Conservation (phyloP, 179 eudicot genomes). For the Gypsophila paniculata region DNA sequence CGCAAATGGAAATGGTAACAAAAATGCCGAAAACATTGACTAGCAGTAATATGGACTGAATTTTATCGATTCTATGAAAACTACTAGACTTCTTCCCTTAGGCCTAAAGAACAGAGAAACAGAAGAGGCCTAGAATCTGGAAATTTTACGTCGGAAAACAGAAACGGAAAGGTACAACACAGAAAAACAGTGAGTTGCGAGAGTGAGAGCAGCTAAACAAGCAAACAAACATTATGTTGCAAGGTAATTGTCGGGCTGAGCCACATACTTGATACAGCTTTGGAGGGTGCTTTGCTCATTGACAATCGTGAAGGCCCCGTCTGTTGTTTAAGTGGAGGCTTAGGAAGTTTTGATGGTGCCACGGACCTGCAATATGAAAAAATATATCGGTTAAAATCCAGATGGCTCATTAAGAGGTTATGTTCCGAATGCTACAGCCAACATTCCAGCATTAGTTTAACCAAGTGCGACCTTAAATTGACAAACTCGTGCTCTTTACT, state of each 20-base stretch:
- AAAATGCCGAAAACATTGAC: too few relatives aligned
- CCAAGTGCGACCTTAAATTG: background rate
- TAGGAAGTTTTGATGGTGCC: slow-evolving; percentile 57
- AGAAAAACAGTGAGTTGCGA: background rate
- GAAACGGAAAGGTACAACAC: background rate
- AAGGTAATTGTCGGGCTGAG: background rate
- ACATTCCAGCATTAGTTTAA: too few relatives aligned
- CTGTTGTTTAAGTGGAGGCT: slow-evolving; percentile 52
- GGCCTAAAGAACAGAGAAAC: too few relatives aligned
- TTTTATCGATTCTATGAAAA: too few relatives aligned
- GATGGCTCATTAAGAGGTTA: background rate
- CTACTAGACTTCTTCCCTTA: too few relatives aligned
- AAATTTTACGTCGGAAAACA: too few relatives aligned
- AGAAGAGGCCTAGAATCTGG: too few relatives aligned
- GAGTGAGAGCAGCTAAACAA: slow-evolving; percentile 8
- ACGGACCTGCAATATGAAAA: slow-evolving; percentile 37
- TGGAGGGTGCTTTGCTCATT: slow-evolving; percentile 43
- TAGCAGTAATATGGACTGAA: too few relatives aligned
- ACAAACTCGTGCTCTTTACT: background rate
- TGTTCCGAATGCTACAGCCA: background rate
- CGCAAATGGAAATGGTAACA: background rate
- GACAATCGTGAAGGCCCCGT: slow-evolving; percentile 52
- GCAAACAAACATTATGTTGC: background rate
- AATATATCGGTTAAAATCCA: background rate
- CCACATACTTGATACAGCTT: slow-evolving; percentile 51